Conservation (phyloP, 2,329 filamentous ascomycete genomes). For the Hymenoscyphus fructigenus region DNA sequence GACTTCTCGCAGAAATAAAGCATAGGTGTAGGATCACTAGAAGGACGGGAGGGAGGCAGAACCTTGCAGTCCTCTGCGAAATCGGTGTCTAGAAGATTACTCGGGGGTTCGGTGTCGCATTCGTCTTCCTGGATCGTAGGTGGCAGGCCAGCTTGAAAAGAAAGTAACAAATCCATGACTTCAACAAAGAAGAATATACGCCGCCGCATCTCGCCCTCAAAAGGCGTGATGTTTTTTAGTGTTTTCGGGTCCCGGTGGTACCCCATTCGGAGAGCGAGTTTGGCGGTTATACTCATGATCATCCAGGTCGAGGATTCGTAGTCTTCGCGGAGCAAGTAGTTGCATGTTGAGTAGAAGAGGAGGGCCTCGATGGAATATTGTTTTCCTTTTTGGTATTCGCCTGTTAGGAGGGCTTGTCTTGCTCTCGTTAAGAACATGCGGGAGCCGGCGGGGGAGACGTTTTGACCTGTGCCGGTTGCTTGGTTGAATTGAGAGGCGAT, state of each 20-base stretch:
- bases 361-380: slow-evolving; percentile 49
- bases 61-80: slow-evolving; percentile 54
- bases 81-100: slow-evolving; percentile 64
- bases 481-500: slow-evolving; percentile 9
- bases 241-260: slow-evolving; percentile 54
- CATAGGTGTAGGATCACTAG: slow-evolving; percentile 56
- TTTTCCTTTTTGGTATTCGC: slow-evolving; percentile 50
- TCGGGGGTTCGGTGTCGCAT: slow-evolving; percentile 59
- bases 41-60: slow-evolving; percentile 56
- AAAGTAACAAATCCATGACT: slow-evolving; percentile 62
- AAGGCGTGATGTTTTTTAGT: slow-evolving; percentile 46
- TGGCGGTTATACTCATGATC: slow-evolving; percentile 48
- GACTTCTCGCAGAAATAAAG: slow-evolving; percentile 51
- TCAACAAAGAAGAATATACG: slow-evolving; percentile 53
- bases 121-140: slow-evolving; percentile 63
- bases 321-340: slow-evolving; percentile 50
- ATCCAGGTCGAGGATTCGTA: slow-evolving; percentile 54
- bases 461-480: slow-evolving; percentile 1
- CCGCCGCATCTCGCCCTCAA: slow-evolving; percentile 57
- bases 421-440: slow-evolving; percentile 48
- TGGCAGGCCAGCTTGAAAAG: slow-evolving; percentile 66
- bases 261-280: slow-evolving; percentile 57
- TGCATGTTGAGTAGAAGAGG: slow-evolving; percentile 50
- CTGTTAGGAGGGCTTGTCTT: slow-evolving; percentile 48
- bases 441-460: slow-evolving; percentile 33